phyloP scores from a whole-genome alignment of 352 stramenopile genomes.

The Aphanomyces astaci region DNA sequence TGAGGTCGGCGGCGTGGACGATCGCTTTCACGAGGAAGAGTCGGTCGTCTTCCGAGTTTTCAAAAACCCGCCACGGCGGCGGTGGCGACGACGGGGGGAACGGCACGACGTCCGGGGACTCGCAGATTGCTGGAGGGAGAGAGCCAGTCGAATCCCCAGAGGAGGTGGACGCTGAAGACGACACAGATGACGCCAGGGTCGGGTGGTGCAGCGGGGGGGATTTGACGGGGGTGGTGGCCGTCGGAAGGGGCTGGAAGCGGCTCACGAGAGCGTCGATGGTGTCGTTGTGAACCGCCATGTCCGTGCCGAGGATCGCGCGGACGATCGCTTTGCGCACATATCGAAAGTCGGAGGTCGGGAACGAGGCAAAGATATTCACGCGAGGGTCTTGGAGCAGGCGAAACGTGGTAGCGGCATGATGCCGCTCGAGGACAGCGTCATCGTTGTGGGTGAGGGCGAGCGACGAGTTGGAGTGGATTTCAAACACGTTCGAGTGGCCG shows the following conservation, averaged over 20 bases:
- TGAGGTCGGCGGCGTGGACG: conserved; percentile 82
- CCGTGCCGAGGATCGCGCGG: conserved; percentile 79
- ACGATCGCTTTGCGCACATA: conserved; percentile 85
- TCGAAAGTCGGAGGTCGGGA: conserved; percentile 58
- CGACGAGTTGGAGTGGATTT: conserved; percentile 66
- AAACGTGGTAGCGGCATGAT: conserved; percentile 85
- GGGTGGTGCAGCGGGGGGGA: conserved; percentile 24
- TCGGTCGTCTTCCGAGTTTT: conserved; percentile 49
- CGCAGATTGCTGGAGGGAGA: conserved; percentile 14
- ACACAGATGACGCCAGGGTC: background rate
- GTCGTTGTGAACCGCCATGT: conserved; percentile 87
- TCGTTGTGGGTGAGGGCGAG: conserved; percentile 85
- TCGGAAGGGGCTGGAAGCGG: conserved; percentile 38
- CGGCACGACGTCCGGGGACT: conserved; percentile 6
- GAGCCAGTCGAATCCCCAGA: background rate
- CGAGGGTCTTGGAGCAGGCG: conserved; percentile 77
- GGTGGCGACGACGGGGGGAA: background rate
- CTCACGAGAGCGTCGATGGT: conserved; percentile 75
- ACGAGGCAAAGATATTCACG: conserved; percentile 75
- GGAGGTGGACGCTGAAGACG: background rate
- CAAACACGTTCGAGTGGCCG: conserved; percentile 85
- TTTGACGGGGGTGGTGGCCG: conserved; percentile 42
- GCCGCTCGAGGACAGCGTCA: conserved; percentile 82
- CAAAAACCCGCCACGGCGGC: conserved; percentile 10
- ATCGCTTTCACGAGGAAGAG: conserved; percentile 80